phyloP scores from a whole-genome alignment of 2,329 filamentous ascomycete species.

The Anthostomella pinea region DNA sequence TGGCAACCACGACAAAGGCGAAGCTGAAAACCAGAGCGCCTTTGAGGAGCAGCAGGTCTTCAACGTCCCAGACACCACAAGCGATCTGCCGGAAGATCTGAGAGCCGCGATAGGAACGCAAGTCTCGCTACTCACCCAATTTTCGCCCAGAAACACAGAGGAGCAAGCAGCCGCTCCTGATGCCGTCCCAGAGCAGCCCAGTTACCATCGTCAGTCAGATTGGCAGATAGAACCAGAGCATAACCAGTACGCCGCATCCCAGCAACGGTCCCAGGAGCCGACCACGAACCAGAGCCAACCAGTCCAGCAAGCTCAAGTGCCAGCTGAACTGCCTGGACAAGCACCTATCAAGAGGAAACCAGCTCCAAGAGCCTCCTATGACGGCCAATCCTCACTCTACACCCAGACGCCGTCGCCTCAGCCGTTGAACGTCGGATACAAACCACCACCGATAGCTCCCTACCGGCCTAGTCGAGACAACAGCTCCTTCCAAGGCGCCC shows the following conservation, averaged over 20 bases:
- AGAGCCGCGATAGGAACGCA: slow-evolving; percentile 24
- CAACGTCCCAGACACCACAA: slow-evolving; percentile 8
- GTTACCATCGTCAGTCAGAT: slow-evolving; percentile 2
- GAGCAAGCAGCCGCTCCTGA: slow-evolving; percentile 1
- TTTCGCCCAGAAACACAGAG: slow-evolving; percentile 8
- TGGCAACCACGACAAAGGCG: no score
- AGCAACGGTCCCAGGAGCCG: not conserved
- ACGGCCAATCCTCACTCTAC: slow-evolving; percentile 7
- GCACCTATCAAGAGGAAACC: slow-evolving; percentile 21
- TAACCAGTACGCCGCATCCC: not conserved
- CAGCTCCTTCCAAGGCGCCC: slow-evolving; percentile 6
- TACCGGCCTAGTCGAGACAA: slow-evolving; percentile 13
- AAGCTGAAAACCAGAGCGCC: no score
- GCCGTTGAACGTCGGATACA: slow-evolving; percentile 12
- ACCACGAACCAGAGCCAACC: not conserved
- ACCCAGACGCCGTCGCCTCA: slow-evolving; percentile 18
- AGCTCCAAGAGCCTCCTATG: slow-evolving; percentile 13
- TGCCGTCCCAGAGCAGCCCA: not conserved
- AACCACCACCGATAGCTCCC: slow-evolving; percentile 5
- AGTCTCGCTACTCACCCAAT: slow-evolving; percentile 16
- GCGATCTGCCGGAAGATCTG: slow-evolving; percentile 20
- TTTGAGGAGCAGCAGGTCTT: slow-evolving; percentile 2
- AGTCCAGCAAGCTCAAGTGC: slow-evolving; percentile 5
- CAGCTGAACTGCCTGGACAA: slow-evolving; percentile 19
- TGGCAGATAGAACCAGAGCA: slow-evolving; percentile 4